Evolutionary conservation across 2,329 filamentous ascomycete genomes (phyloP).

Genomic region (Annulohypoxylon truncatum): DNA sequence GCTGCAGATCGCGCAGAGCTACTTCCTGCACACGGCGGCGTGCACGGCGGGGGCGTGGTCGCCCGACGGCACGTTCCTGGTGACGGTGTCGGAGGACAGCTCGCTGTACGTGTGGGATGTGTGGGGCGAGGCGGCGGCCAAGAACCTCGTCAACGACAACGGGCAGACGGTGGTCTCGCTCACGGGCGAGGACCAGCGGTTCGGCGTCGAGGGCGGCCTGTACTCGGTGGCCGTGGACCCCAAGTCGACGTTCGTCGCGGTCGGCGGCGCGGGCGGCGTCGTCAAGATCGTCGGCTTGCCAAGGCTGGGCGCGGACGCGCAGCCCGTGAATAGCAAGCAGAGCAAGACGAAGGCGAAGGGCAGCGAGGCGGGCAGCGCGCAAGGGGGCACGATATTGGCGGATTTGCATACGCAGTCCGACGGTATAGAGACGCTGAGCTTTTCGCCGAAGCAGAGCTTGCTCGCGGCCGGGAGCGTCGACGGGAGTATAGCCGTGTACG

Average conservation of each 20-base stretch:
- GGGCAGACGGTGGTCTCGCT: constrained; percentile 78
- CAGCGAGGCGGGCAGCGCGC: constrained; percentile 54
- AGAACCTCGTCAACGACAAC: constrained; percentile 62
- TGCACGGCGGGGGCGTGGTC: constrained; percentile 95
- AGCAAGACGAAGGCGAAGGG: constrained; percentile 54
- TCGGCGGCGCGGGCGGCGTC: constrained; percentile 87
- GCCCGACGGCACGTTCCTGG: constrained; percentile 84
- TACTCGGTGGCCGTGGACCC: constrained; percentile 90
- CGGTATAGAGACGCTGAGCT: constrained; percentile 80
- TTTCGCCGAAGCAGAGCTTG: constrained; percentile 61
- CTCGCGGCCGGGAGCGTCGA: constrained; percentile 76
- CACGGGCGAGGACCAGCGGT: constrained; percentile 86
- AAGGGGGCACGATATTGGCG: constrained; percentile 76
- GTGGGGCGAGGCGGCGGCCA: constrained; percentile 79
- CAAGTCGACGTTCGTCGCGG: constrained; percentile 80
- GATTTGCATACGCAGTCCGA: constrained; percentile 81
- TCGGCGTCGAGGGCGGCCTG: constrained; percentile 89
- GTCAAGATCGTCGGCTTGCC: constrained; percentile 89
- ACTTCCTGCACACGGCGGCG: constrained; percentile 87
- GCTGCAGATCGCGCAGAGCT: constrained; percentile 87
- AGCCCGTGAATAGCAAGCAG: constrained; percentile 45
- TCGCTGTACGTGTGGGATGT: constrained; percentile 94
- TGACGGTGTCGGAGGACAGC: constrained; percentile 88
- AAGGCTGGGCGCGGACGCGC: constrained; percentile 57
- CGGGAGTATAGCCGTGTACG: constrained; percentile 85